phyloP scores from a whole-genome alignment of 2,329 filamentous ascomycete species.

The Thelonectria olida region DNA sequence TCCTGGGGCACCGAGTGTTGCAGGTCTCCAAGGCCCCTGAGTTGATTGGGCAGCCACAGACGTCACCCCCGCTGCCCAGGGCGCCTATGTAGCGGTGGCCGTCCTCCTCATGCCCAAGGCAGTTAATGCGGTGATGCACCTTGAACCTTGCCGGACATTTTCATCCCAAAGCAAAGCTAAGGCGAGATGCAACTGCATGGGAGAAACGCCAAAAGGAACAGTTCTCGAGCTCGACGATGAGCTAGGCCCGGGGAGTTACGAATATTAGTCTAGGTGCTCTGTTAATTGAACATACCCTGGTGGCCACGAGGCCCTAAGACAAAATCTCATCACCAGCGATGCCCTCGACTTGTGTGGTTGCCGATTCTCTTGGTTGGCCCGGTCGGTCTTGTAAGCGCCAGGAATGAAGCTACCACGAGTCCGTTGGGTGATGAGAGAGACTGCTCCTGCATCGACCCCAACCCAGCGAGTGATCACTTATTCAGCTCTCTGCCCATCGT shows the following conservation, averaged over 20 bases:
- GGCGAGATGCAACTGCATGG: neutral
- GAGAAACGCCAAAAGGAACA: neutral
- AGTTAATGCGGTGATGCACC: neutral
- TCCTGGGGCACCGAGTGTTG: conserved; percentile 21
- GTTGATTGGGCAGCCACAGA: conserved; percentile 18
- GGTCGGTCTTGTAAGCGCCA: conserved; percentile 32
- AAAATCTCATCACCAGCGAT: conserved; percentile 17
- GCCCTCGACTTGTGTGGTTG: conserved; percentile 38
- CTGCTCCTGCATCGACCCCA: conserved; percentile 28
- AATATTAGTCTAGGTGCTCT: too few species aligned
- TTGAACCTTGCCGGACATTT: neutral
- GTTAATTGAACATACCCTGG: neutral
- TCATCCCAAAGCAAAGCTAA: neutral
- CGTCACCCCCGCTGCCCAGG: conserved; percentile 12
- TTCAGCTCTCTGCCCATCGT: neutral
- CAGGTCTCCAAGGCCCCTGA: conserved; percentile 10
- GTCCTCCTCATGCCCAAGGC: neutral
- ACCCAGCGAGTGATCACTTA: conserved; percentile 10
- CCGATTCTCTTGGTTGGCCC: conserved; percentile 20
- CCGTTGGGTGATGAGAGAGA: conserved; percentile 26
- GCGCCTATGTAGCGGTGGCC: conserved; percentile 29
- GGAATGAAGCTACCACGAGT: conserved; percentile 23
- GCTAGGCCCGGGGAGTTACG: too few species aligned
- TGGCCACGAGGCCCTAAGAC: conserved; percentile 2
- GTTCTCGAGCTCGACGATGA: too few species aligned